Evolutionary conservation across 2,329 filamentous ascomycete species (phyloP).

Genomic region (Diaporthe eres): DNA sequence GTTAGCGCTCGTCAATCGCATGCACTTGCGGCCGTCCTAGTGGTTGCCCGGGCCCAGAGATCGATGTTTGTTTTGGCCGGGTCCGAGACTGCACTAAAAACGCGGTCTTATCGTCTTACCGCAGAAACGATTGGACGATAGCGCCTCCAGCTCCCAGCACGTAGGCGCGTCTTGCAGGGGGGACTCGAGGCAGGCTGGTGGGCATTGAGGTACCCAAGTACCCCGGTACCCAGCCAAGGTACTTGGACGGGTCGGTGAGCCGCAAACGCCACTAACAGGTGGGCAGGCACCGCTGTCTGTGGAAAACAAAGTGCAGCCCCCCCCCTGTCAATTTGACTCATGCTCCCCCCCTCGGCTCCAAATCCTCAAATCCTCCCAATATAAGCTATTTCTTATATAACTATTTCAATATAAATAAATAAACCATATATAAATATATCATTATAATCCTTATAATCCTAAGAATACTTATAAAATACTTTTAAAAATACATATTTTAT

Average conservation of each 20-base stretch:
- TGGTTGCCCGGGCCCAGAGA: conserved; percentile 33
- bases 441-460: too few relatives aligned
- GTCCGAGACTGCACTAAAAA: conserved; percentile 34
- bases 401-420: too few relatives aligned
- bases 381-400: too few relatives aligned
- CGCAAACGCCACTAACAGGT: conserved; percentile 27
- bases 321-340: too few relatives aligned
- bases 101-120: conserved; percentile 26
- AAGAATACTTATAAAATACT: too few relatives aligned
- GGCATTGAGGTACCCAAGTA: background rate
- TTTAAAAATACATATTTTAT: too few relatives aligned
- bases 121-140: conserved; percentile 30
- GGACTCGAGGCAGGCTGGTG: background rate
- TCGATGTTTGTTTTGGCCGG: conserved; percentile 36
- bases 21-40: background rate
- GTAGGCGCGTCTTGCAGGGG: conserved; percentile 29
- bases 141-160: background rate
- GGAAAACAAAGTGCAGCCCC: too few relatives aligned
- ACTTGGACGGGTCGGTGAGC: background rate
- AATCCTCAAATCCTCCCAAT: too few relatives aligned
- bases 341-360: too few relatives aligned
- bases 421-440: too few relatives aligned
- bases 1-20: conserved; percentile 13
- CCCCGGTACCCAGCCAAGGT: conserved; percentile 1
- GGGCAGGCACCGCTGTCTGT: background rate